Evolutionary conservation across 345 rosid species (phyloP).

Genomic region (Microcos paniculata): DNA sequence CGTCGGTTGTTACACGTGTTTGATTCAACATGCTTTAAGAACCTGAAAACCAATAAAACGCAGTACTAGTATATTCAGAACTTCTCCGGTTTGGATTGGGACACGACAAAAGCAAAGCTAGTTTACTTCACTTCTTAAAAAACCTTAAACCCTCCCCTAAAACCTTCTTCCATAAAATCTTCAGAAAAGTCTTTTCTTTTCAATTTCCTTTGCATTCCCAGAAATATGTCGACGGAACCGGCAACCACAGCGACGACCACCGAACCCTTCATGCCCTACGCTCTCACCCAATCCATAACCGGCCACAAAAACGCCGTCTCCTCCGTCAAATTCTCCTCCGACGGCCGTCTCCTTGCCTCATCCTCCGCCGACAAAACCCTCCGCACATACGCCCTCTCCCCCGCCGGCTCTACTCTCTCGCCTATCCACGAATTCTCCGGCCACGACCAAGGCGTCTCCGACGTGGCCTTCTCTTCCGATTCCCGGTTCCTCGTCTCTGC

Average conservation of each 20-base stretch:
- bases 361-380: conserved; percentile 87
- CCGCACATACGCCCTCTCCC: conserved; percentile 60
- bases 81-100: not conserved
- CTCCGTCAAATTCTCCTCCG: conserved; percentile 82
- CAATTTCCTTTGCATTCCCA: not conserved
- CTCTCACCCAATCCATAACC: conserved; percentile 70
- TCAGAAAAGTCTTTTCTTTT: not conserved
- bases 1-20: too few relatives aligned
- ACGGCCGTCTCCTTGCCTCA: conserved; percentile 85
- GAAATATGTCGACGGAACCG: conserved; percentile 22
- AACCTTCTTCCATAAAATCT: not conserved
- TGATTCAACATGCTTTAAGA: too few relatives aligned
- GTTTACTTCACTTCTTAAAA: not conserved
- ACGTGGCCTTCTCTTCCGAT: conserved; percentile 87
- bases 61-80: too few relatives aligned
- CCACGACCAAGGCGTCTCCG: conserved; percentile 82
- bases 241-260: not conserved
- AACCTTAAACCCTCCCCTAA: conserved; percentile 7
- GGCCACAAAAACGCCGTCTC: conserved; percentile 70
- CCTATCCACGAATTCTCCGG: conserved; percentile 61
- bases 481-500: conserved; percentile 83
- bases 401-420: conserved; percentile 32
- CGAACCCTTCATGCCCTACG: conserved; percentile 62
- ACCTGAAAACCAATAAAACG: too few relatives aligned
- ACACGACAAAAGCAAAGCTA: too few relatives aligned